Conservation (phyloP, 305 asterid species). For the Nicotiana rustica region DNA sequence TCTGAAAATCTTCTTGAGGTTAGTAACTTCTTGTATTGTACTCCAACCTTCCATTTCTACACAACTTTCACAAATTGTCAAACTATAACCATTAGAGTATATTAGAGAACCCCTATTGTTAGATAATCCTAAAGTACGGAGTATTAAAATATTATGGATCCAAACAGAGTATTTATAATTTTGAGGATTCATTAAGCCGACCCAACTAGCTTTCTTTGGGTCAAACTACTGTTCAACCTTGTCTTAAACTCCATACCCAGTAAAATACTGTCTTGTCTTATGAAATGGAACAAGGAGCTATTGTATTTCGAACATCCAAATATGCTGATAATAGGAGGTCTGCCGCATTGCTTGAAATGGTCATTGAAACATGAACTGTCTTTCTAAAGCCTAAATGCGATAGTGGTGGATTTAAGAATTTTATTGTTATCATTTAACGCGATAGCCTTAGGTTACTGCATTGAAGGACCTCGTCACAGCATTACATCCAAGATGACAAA, state of each 20-base stretch:
- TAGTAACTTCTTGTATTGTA: slow-evolving; percentile 18
- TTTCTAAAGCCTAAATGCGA: not conserved
- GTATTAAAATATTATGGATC: too few species aligned
- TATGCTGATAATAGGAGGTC: not conserved
- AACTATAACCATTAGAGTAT: too few species aligned
- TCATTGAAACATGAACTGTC: not conserved
- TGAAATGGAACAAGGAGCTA: not conserved
- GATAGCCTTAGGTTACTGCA: slow-evolving; percentile 26
- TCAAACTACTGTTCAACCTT: not conserved
- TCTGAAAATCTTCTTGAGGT: slow-evolving; percentile 90
- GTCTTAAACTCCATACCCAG: slow-evolving; percentile 2
- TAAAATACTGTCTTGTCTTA: not conserved
- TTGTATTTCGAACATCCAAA: not conserved
- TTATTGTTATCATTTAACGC: not conserved
- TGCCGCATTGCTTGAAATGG: slow-evolving; percentile 20
- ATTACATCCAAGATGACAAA: slow-evolving; percentile 1
- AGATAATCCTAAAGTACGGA: too few species aligned
- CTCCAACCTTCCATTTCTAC: not conserved
- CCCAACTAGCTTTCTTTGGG: not conserved
- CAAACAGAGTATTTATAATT: too few species aligned
- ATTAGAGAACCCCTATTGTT: too few species aligned
- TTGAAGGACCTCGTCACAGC: slow-evolving; percentile 9
- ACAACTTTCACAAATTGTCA: not conserved
- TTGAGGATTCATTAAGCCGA: too few species aligned
- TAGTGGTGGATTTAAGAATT: slow-evolving; percentile 5